phyloP scores from a whole-genome alignment of 768 basidiomycete genomes.

The Rhizopogon vesiculosus region DNA sequence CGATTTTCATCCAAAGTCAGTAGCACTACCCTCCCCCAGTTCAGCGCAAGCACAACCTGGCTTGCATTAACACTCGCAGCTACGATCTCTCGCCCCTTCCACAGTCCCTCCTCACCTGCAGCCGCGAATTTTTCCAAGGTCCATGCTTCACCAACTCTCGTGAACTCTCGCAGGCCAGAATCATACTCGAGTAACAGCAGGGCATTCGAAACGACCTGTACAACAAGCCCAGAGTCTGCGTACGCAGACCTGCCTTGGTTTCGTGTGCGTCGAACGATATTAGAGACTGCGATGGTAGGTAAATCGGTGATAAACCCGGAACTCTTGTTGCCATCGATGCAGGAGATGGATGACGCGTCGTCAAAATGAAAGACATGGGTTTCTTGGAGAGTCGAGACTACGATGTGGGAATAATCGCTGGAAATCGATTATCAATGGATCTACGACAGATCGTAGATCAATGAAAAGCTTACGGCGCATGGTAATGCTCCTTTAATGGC shows the following conservation, averaged over 20 bases:
- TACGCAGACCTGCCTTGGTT: conserved; percentile 23
- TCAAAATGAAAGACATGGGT: conserved; percentile 54
- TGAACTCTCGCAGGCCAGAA: conserved; percentile 34
- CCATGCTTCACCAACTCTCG: conserved; percentile 37
- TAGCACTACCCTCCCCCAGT: conserved; percentile 44
- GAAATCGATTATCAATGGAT: neutral
- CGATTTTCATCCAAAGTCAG: conserved; percentile 43
- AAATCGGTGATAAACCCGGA: conserved; percentile 42
- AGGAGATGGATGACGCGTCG: conserved; percentile 12
- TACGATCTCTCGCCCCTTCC: conserved; percentile 46
- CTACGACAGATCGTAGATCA: neutral
- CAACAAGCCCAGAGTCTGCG: conserved; percentile 47
- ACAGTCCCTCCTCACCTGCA: conserved; percentile 9
- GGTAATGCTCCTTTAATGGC: conserved; percentile 45
- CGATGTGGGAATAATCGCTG: conserved; percentile 51
- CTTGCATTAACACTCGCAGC: conserved; percentile 66
- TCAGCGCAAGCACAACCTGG: conserved; percentile 60
- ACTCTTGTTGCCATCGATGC: conserved; percentile 34
- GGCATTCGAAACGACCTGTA: conserved; percentile 67
- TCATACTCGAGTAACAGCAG: conserved; percentile 58
- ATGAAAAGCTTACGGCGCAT: conserved; percentile 41
- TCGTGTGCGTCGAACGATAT: conserved; percentile 36
- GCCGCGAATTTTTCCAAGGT: conserved; percentile 24
- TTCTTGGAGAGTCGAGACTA: conserved; percentile 55
- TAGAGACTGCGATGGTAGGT: conserved; percentile 63